Evolutionary conservation across 768 basidiomycete genomes (phyloP).

Genomic region (Macrolepiota fuliginosa): DNA sequence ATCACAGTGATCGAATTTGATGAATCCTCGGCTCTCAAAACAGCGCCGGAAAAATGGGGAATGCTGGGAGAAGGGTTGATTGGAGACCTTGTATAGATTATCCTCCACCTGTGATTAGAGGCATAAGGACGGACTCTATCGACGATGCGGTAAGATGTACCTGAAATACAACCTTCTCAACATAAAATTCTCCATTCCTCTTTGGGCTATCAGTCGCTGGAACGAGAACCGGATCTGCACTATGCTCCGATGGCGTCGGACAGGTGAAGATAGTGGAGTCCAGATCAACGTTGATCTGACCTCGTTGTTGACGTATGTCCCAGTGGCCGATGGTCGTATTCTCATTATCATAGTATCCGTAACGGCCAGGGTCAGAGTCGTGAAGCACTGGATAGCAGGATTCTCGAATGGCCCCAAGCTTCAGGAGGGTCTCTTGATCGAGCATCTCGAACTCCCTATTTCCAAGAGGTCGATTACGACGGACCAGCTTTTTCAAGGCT

Average conservation of each 20-base stretch:
- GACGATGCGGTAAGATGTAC: neutral
- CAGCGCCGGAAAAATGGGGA: slow-evolving; percentile 4
- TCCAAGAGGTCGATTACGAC: slow-evolving; percentile 4
- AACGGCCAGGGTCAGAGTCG: neutral
- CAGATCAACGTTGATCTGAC: neutral
- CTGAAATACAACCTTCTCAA: slow-evolving; percentile 7
- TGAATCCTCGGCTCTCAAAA: neutral
- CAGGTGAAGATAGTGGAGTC: neutral
- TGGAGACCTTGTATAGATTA: slow-evolving; percentile 2
- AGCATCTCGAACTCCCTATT: neutral
- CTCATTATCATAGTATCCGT: neutral
- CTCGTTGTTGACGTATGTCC: neutral
- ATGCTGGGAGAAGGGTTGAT: neutral
- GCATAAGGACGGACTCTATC: neutral
- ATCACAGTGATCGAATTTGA: neutral
- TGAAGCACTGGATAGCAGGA: neutral
- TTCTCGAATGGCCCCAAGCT: neutral
- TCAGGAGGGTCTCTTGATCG: neutral
- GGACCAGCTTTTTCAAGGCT: neutral
- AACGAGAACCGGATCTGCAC: no score
- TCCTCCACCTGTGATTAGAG: neutral
- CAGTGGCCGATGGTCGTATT: neutral
- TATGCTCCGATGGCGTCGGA: neutral
- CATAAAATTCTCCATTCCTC: slow-evolving; percentile 4
- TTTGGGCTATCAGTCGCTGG: neutral